Percentiles rank a stretch among this genome's conserved stretches.
These are phyloP conservation scores for Puya raimondii DNA, from an alignment of 176 grass and related monocot genomes.

Conservation along the genomic window DNA sequence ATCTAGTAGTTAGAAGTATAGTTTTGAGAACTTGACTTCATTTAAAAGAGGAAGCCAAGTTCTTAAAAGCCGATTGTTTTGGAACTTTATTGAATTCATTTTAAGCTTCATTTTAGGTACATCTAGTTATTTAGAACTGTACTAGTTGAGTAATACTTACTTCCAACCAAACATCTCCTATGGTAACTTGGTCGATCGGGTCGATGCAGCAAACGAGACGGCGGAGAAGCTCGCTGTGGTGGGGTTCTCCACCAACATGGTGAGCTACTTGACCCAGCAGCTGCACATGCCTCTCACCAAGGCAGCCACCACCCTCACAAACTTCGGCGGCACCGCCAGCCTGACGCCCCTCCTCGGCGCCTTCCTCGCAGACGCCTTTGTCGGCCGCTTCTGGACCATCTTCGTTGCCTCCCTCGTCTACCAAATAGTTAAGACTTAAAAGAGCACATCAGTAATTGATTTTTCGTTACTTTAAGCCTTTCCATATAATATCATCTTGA, in stretches of 20 bases:
- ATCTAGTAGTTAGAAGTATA: too few species aligned
- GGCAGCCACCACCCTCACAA: conserved; percentile 78
- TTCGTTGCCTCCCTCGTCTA: conserved; percentile 50
- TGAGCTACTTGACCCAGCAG: conserved; percentile 72
- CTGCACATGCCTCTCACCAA: conserved; percentile 67
- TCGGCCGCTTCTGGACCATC: conserved; percentile 85
- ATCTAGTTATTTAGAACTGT: too few species aligned
- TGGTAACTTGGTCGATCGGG: not conserved
- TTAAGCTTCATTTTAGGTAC: too few species aligned
- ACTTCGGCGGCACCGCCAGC: conserved; percentile 61
- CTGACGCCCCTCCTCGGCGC: conserved; percentile 66
- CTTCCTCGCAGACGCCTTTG: conserved; percentile 64
- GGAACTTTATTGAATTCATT: too few species aligned
- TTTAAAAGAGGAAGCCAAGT: too few species aligned
- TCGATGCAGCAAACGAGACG: conserved; percentile 55
- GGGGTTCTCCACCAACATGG: conserved; percentile 73
- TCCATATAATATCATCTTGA: too few species aligned
- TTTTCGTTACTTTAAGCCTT: too few species aligned
- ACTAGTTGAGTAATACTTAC: not conserved
- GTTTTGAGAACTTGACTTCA: too few species aligned
- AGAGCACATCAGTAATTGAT: not conserved
- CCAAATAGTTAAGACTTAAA: conserved; percentile 29
- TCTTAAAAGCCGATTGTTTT: too few species aligned
- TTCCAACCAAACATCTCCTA: not conserved
- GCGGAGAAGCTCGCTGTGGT: conserved; percentile 83